phyloP scores from a whole-genome alignment of 306 rosid species.

The Prunus fruticosa region DNA sequence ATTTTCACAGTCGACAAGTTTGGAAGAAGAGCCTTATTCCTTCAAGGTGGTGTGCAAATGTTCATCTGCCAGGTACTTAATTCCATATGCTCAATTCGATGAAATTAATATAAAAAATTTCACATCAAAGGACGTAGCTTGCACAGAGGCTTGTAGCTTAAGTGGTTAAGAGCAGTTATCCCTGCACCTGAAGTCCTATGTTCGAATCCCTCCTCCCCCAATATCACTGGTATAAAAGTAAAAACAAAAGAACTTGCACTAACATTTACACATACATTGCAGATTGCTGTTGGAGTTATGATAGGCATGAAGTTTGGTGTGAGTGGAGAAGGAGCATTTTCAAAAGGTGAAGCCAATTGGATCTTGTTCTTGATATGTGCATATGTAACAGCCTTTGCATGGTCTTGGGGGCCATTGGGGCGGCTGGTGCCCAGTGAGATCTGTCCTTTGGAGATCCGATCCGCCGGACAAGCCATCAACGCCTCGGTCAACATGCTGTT shows the following conservation, averaged over 20 bases:
- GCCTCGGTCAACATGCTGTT: constrained; percentile 59
- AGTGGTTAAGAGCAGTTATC: too few species aligned
- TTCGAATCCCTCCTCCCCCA: too few species aligned
- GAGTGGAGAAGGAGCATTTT: background rate
- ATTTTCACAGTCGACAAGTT: background rate
- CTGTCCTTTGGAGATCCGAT: constrained; percentile 57
- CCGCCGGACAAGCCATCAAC: constrained; percentile 58
- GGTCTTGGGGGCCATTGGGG: constrained; percentile 84
- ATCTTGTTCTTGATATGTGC: constrained; percentile 44
- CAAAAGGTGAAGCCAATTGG: background rate
- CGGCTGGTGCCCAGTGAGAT: constrained; percentile 79
- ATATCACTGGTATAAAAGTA: too few species aligned
- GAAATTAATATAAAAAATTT: background rate
- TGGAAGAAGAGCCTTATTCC: background rate
- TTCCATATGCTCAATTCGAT: background rate
- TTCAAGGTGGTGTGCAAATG: constrained; percentile 1
- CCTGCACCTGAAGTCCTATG: too few species aligned
- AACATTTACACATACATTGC: background rate
- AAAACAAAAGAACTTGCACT: background rate
- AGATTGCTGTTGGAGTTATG: background rate
- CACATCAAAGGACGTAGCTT: too few species aligned
- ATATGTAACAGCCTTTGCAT: constrained; percentile 57
- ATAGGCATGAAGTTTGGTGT: constrained; percentile 2
- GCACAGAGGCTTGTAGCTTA: too few species aligned
- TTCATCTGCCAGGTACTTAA: background rate